Evolutionary conservation across 2,329 filamentous ascomycete genomes (phyloP), one percentile per base, ranked within the genome.

Genomic region (Aspergillus sojae): DNA sequence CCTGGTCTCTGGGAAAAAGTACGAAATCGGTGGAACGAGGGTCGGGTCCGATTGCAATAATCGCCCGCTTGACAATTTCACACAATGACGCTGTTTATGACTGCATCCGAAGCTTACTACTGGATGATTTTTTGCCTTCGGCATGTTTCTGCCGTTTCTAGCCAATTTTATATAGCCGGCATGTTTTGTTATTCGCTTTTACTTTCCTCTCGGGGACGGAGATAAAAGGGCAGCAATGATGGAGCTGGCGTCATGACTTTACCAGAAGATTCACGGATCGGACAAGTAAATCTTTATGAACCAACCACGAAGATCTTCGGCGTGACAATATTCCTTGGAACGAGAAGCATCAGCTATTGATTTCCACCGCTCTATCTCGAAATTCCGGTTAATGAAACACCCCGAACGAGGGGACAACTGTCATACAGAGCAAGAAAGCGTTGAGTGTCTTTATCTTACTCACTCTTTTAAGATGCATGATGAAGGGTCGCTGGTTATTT

Each of bases 1-100:
- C 79, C 80, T 0, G 62, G 16, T 0, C 63, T 73, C 36, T 68
- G 71, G 57, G 71, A 76, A 19, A 67, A 67, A 41, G 61, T 68
- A 1, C 68, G 68, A 12, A 62, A 57, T 28, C 68, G 73, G n/a
- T 75, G 72, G 69, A 67, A 61, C 2, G 68, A 75, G 56, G 75
- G 77, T 10, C 71, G 74, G 32, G 72, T 80, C 26, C 70, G 68
- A 34, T 62, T 75, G 50, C 52, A 58, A 21, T 63, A 26, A 58
- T 23, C 26, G 10, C 52, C 23, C 26, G 23, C n/a, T 57, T 28
- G 26, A 21, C 16, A 14, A 11, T 23, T 16, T 12, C 10, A 2
- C 6, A 28, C n/a, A 14, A 23, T 55, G n/a, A 55, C n/a, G 32
- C 21, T n/a, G 11, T 28, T n/a, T 34, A 39, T 21, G 32, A 39